Evolutionary conservation across 306 rosid genomes (phyloP).

Genomic region (Ormosia emarginata): DNA sequence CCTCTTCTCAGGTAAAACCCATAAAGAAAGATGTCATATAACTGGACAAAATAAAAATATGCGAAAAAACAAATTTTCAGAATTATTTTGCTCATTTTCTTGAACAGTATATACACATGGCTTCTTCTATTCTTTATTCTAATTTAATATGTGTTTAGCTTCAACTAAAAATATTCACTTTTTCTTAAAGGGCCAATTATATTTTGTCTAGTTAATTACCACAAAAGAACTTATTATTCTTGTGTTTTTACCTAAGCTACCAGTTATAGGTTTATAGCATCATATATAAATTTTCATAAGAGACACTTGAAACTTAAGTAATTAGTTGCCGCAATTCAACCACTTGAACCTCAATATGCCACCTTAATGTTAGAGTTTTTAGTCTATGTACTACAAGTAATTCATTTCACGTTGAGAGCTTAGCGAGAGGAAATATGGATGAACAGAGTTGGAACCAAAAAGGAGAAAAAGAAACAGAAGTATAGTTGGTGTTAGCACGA

Average conservation of each 20-base stretch:
- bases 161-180: neutral
- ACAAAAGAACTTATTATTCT: neutral
- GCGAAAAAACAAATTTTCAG: neutral
- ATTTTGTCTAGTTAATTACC: neutral
- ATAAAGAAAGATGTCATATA: neutral
- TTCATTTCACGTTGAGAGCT: neutral
- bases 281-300: neutral
- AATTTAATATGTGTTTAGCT: neutral
- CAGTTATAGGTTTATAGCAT: neutral
- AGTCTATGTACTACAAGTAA: neutral
- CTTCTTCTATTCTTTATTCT: neutral
- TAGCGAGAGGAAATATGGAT: neutral
- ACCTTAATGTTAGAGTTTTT: neutral
- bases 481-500: constrained; percentile 5
- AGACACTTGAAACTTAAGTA: neutral
- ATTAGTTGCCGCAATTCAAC: neutral
- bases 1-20: constrained; percentile 19
- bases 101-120: neutral
- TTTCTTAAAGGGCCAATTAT: neutral
- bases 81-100: neutral
- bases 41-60: constrained; percentile 16
- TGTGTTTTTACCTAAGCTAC: neutral
- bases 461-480: neutral
- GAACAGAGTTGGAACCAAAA: neutral
- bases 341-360: neutral